Percentiles rank a stretch among this genome's conserved stretches.
Evolutionary conservation across 352 stramenopile genomes (phyloP).

Genomic region (Phytophthora vignae): DNA sequence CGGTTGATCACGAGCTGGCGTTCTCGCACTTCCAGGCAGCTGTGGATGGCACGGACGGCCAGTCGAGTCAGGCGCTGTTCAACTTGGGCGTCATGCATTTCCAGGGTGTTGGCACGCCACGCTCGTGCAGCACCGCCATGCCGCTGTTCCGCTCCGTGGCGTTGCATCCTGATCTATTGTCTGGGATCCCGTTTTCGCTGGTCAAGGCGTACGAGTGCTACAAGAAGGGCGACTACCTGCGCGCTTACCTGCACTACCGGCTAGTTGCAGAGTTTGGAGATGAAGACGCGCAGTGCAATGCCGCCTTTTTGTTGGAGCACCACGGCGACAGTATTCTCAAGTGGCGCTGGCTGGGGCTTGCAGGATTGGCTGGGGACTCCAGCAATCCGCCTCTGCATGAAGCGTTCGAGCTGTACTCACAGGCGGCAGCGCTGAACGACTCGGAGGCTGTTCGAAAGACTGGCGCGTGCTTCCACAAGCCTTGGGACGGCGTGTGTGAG

Average conservation of each 20-base stretch:
- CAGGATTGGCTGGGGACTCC: conserved; percentile 4
- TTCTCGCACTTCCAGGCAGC: conserved; percentile 74
- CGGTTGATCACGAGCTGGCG: conserved; percentile 50
- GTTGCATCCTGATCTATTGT: conserved; percentile 58
- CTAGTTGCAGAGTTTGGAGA: conserved; percentile 70
- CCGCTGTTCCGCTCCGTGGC: conserved; percentile 72
- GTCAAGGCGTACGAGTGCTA: conserved; percentile 75
- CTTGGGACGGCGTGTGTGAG: conserved; percentile 63
- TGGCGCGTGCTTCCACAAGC: conserved; percentile 67
- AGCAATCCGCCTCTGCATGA: conserved; percentile 41
- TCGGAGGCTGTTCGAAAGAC: conserved; percentile 78
- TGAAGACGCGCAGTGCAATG: conserved; percentile 72
- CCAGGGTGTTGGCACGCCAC: conserved; percentile 56
- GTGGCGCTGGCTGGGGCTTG: conserved; percentile 36
- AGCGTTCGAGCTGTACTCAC: conserved; percentile 63
- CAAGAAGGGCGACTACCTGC: conserved; percentile 65
- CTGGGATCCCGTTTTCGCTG: conserved; percentile 68
- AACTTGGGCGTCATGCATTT: conserved; percentile 85
- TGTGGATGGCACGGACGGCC: conserved; percentile 41
- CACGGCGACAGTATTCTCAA: conserved; percentile 54
- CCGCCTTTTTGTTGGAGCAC: conserved; percentile 76
- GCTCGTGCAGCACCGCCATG: conserved; percentile 55
- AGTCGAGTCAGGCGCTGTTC: conserved; percentile 68
- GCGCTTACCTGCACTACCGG: conserved; percentile 76
- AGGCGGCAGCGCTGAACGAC: conserved; percentile 68